These are phyloP conservation scores for Citrus sinensis DNA, from an alignment of 345 rosid species.

Conservation along the genomic window DNA sequence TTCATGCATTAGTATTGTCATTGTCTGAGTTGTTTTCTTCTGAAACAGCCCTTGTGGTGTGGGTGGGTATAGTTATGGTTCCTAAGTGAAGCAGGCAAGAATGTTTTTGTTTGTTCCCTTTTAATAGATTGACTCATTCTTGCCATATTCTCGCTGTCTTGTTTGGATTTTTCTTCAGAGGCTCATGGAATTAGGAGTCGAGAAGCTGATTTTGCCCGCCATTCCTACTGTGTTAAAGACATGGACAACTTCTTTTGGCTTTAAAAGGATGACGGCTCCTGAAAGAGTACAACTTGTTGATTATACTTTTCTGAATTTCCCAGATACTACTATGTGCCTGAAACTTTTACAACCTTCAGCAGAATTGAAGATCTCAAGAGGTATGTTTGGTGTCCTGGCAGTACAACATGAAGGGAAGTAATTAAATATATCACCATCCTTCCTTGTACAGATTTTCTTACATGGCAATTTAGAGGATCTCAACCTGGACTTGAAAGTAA, in stretches of 20 bases:
- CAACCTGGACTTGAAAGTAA: constrained; percentile 16
- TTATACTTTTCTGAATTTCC: constrained; percentile 65
- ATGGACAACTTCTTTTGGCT: constrained; percentile 35
- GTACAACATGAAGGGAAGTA: not conserved
- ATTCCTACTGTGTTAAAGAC: constrained; percentile 54
- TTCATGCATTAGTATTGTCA: not conserved
- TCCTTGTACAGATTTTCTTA: constrained; percentile 5
- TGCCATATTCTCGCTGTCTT: not conserved
- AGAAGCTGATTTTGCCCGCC: constrained; percentile 77
- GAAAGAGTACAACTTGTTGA: constrained; percentile 52
- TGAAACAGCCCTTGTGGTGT: not conserved
- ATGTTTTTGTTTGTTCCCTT: not conserved
- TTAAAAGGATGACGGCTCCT: constrained; percentile 40
- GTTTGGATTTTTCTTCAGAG: constrained; percentile 37
- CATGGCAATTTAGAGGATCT: constrained; percentile 29
- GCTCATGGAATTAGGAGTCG: constrained; percentile 58
- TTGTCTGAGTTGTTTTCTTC: not conserved
- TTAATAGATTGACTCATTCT: not conserved
- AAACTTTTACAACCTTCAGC: constrained; percentile 34
- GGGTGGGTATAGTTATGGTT: not conserved
- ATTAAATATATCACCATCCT: not conserved
- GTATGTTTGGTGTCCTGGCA: not conserved
- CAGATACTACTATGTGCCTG: constrained; percentile 66
- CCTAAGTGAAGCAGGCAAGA: not conserved
- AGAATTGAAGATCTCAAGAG: constrained; percentile 1